Percentiles rank a stretch among this genome's conserved stretches.
These are phyloP conservation scores for Iris pallida DNA, from an alignment of 116 monocot genomes.

Conservation along the genomic window DNA sequence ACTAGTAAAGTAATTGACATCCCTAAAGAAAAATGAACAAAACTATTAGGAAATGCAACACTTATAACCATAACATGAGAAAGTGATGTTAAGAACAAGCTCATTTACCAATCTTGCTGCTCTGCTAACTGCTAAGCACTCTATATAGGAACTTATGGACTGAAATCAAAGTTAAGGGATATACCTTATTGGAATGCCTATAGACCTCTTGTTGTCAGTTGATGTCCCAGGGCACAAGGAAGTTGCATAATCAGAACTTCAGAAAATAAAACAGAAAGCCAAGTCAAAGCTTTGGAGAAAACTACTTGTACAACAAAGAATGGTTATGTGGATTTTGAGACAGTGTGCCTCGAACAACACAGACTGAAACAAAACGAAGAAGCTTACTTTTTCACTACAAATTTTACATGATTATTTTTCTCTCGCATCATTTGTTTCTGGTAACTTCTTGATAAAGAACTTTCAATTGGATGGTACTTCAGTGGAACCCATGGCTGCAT, in stretches of 20 bases:
- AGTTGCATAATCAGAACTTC: conserved; percentile 5
- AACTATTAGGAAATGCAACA: too few relatives aligned
- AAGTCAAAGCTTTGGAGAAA: background rate
- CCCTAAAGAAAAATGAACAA: too few relatives aligned
- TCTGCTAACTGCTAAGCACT: background rate
- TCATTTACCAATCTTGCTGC: too few relatives aligned
- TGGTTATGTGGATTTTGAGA: background rate
- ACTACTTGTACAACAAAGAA: background rate
- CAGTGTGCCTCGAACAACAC: background rate
- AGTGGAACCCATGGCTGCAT: conserved; percentile 18
- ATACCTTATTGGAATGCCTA: conserved; percentile 5
- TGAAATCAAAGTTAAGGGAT: background rate
- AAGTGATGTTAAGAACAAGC: too few relatives aligned
- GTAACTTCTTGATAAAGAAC: conserved; percentile 1
- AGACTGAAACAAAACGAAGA: conserved; percentile 3
- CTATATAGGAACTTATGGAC: background rate
- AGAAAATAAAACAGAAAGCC: background rate
- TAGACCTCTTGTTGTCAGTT: background rate
- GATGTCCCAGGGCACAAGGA: conserved; percentile 13
- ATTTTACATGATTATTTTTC: conserved; percentile 9
- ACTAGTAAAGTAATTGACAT: background rate
- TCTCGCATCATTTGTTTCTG: conserved; percentile 9
- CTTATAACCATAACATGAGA: too few relatives aligned
- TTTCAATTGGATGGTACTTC: conserved; percentile 7
- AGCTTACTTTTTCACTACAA: conserved; percentile 8